A percentile compares a stretch with the other conserved stretches of the same genome.
Conservation (phyloP, 2,329 filamentous ascomycete species). For the Alternaria brassicicola region DNA sequence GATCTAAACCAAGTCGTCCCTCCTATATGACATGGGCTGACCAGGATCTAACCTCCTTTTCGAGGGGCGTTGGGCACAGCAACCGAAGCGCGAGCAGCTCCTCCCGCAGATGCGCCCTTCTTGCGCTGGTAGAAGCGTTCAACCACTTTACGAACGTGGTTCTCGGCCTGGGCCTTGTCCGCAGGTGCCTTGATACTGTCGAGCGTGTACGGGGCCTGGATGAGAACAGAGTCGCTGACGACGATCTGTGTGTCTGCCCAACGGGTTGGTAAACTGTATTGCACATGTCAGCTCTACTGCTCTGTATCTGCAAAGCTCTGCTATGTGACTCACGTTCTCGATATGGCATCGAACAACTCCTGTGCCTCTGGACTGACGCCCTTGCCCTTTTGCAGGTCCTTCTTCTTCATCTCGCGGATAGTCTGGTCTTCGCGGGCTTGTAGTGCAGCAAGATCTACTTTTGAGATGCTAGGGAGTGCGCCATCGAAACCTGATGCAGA, state of each 20-base stretch:
- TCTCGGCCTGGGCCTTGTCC: slow-evolving; percentile 51
- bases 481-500: slow-evolving; percentile 53
- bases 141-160: slow-evolving; percentile 54
- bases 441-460: slow-evolving; percentile 62
- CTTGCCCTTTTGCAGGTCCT: slow-evolving; percentile 64
- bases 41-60: slow-evolving; percentile 31
- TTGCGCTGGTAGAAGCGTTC: slow-evolving; percentile 55
- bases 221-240: slow-evolving; percentile 65
- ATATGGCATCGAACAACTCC: slow-evolving; percentile 67
- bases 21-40: not conserved
- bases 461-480: slow-evolving; percentile 53
- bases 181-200: slow-evolving; percentile 59
- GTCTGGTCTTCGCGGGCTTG: slow-evolving; percentile 62
- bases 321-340: slow-evolving; percentile 56
- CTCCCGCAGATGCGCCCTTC: slow-evolving; percentile 28
- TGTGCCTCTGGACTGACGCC: slow-evolving; percentile 67
- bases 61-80: slow-evolving; percentile 40
- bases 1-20: not conserved
- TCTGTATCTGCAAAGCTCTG: not conserved
- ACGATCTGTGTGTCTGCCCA: slow-evolving; percentile 66
- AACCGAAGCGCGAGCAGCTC: slow-evolving; percentile 32
- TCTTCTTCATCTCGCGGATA: slow-evolving; percentile 62
- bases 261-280: slow-evolving; percentile 57
- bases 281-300: slow-evolving; percentile 9
- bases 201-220: slow-evolving; percentile 63